phyloP scores from a whole-genome alignment of 169 alveolate species.

The Theileria annulata region DNA sequence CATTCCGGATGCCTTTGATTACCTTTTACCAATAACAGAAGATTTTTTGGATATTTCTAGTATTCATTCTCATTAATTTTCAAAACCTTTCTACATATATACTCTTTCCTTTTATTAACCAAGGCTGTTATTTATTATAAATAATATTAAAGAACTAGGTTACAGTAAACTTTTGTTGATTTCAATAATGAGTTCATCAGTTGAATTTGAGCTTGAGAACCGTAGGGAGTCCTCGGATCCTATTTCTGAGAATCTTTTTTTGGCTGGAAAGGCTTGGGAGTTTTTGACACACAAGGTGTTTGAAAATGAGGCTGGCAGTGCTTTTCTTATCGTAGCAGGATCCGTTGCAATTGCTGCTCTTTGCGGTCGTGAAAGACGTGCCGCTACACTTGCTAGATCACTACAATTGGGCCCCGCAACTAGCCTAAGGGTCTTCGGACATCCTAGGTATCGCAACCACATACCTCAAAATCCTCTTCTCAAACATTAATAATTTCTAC shows the following conservation, averaged over 20 bases:
- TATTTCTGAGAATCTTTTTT: conserved; percentile 51
- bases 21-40: conserved; percentile 70
- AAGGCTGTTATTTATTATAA: conserved; percentile 12
- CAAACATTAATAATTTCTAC: conserved; percentile 16
- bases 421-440: conserved; percentile 60
- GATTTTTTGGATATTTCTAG: conserved; percentile 8
- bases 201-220: conserved; percentile 50
- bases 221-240: conserved; percentile 56
- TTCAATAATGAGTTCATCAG: conserved; percentile 32
- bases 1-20: conserved; percentile 72
- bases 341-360: conserved; percentile 64
- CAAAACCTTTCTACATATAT: conserved; percentile 20
- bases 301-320: conserved; percentile 67
- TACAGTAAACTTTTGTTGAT: neutral
- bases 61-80: conserved; percentile 8
- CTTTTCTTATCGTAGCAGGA: conserved; percentile 65
- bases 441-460: conserved; percentile 60
- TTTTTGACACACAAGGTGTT: conserved; percentile 63
- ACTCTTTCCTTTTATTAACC: conserved; percentile 44
- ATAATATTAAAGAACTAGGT: neutral
- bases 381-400: conserved; percentile 50
- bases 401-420: conserved; percentile 60
- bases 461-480: conserved; percentile 62
- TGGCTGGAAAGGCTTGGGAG: conserved; percentile 69
- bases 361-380: conserved; percentile 62